Evolutionary conservation across 345 rosid species (phyloP), one percentile per base, ranked within the genome.

Genomic region (Odontarrhena argentea): DNA sequence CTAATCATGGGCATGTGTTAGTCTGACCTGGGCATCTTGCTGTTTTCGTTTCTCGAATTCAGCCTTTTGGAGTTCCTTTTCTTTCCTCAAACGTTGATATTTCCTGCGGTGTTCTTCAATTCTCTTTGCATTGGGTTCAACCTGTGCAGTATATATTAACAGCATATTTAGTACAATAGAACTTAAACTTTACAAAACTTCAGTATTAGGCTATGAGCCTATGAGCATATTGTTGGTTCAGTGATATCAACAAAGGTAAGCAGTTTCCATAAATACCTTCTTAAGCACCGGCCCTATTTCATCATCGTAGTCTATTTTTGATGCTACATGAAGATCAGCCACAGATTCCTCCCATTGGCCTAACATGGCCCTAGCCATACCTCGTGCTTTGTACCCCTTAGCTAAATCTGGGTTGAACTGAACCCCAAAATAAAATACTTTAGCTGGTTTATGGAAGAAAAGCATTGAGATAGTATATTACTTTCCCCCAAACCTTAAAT

Each of bases 401-500:
- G 96, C 98, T 14, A 88, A 87, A 78, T 92, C 88, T 34, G 93
- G 88, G 65, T 92, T 92, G 56, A 86, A 79, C 96, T 92, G 79
- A 36, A 76, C 67, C 49, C 64, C 45, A 55, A 68, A 30, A 54
- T 0, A 69, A 75, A 53, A 10, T 50, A 54, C 15, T 44, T 68
- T 54, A 60, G 63, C 53, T 37, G 8, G 14, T 41, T 2, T 35
- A 73, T 7, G 51, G 5, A 60, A 37, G 2, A 67, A 66, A 41
- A 18, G 44, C 28, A 48, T 47, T 40, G 3, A 41, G 58, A 51
- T 8, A 30, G n/a, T 18, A 12, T 6, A 55, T 28, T 41, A 26
- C 9, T 22, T 9, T 60, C 42, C 40, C 26, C 26, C 45, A 72
- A 43, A 7, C 38, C 36, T 46, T 56, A 32, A 38, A 71, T 28